Conservation (phyloP, 495 filamentous ascomycete genomes). For the Penicillium argentinense region DNA sequence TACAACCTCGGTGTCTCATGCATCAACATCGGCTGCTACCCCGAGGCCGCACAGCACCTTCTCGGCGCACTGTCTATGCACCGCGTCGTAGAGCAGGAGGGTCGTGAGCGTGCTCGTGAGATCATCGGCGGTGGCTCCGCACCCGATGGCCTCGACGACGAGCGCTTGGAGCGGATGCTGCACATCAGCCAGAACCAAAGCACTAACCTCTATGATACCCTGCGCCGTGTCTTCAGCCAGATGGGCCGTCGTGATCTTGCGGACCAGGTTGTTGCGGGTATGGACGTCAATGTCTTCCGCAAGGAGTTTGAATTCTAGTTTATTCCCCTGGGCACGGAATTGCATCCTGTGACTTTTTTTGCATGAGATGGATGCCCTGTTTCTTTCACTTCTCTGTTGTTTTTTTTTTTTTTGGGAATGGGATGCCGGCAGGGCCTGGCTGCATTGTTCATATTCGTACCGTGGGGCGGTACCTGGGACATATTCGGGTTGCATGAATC, state of each 20-base stretch:
- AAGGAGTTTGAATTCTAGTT: constrained; percentile 72
- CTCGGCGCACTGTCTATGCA: constrained; percentile 95
- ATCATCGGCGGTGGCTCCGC: constrained; percentile 63
- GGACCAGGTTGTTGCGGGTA: constrained; percentile 80
- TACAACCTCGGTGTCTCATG: constrained; percentile 97
- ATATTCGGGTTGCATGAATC: neutral
- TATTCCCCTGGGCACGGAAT: constrained; percentile 13
- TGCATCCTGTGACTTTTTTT: neutral
- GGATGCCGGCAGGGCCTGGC: constrained; percentile 16
- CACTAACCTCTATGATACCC: constrained; percentile 92
- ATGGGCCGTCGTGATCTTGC: constrained; percentile 88
- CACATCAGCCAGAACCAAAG: constrained; percentile 81
- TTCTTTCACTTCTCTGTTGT: constrained; percentile 1
- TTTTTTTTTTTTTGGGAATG: constrained; percentile 4
- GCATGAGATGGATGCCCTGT: neutral
- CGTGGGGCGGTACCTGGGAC: neutral
- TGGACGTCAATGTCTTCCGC: constrained; percentile 89
- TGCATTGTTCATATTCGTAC: constrained; percentile 12
- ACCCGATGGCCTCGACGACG: constrained; percentile 59
- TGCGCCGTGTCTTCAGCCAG: constrained; percentile 88
- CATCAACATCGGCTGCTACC: constrained; percentile 95
- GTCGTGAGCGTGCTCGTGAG: constrained; percentile 76
- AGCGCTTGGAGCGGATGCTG: constrained; percentile 75
- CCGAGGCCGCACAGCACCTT: constrained; percentile 92
- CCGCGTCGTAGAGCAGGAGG: constrained; percentile 84